These are phyloP conservation scores for Globisporangium spiculum DNA, from an alignment of 352 stramenopile genomes.

Conservation along the genomic window DNA sequence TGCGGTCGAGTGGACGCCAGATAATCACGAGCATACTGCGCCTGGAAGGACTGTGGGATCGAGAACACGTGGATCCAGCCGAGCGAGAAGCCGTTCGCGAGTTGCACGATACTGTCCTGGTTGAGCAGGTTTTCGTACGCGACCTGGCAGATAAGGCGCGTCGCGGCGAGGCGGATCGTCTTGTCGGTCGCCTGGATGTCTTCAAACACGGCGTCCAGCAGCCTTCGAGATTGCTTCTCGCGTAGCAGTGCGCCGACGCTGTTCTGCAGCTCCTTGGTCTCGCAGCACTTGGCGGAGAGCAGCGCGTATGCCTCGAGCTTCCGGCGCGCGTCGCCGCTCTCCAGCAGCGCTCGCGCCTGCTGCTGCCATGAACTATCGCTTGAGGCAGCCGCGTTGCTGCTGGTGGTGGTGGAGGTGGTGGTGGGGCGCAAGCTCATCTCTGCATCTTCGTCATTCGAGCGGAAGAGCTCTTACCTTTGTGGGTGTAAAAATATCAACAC, in stretches of 20 bases:
- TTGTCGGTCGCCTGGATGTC: slow-evolving; percentile 40
- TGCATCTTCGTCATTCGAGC: not conserved
- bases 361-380: slow-evolving; percentile 19
- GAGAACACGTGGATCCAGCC: slow-evolving; percentile 61
- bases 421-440: not conserved
- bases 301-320: slow-evolving; percentile 35
- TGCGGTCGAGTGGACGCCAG: not conserved
- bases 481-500: not conserved
- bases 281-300: slow-evolving; percentile 29
- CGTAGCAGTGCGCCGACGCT: slow-evolving; percentile 42
- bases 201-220: slow-evolving; percentile 26
- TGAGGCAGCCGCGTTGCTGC: not conserved
- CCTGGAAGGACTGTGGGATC: slow-evolving; percentile 28
- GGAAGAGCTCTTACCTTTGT: not conserved
- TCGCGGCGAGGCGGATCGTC: slow-evolving; percentile 39
- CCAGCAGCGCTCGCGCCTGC: slow-evolving; percentile 14
- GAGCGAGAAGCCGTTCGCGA: slow-evolving; percentile 30
- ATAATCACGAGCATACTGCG: slow-evolving; percentile 22
- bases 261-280: slow-evolving; percentile 41
- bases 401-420: not conserved
- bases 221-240: slow-evolving; percentile 11
- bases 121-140: slow-evolving; percentile 48
- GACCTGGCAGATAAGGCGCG: slow-evolving; percentile 48
- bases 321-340: slow-evolving; percentile 24
- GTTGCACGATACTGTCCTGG: slow-evolving; percentile 31